Evolutionary conservation across 1,284 basidiomycete genomes (phyloP).

Genomic region (Irpex rosettiformis): DNA sequence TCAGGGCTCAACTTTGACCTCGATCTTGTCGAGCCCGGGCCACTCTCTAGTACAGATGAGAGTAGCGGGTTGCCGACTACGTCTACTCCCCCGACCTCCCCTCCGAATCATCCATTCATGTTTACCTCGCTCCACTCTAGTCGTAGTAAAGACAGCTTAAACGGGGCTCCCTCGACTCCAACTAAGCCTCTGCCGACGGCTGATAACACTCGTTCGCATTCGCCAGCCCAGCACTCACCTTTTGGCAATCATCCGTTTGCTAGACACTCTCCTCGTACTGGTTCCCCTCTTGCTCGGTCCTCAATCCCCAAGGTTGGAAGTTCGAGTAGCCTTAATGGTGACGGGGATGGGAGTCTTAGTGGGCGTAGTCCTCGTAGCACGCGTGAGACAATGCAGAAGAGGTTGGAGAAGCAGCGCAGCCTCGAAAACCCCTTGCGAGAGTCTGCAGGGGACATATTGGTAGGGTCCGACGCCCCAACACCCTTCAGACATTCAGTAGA

Average conservation of each 20-base stretch:
- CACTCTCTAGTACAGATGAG: conserved; percentile 10
- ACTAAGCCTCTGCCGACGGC: conserved; percentile 4
- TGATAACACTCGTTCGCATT: conserved; percentile 9
- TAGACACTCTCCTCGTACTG: conserved; percentile 10
- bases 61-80: background rate
- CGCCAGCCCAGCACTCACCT: conserved; percentile 11
- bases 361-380: conserved; percentile 11
- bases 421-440: conserved; percentile 34
- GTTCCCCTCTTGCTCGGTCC: conserved; percentile 16
- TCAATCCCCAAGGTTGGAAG: background rate
- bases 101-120: conserved; percentile 10
- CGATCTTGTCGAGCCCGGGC: conserved; percentile 11
- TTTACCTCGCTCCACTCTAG: background rate
- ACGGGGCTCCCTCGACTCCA: conserved; percentile 12
- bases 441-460: background rate
- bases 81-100: conserved; percentile 16
- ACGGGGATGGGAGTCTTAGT: conserved; percentile 9
- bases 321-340: background rate
- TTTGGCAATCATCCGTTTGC: conserved; percentile 16
- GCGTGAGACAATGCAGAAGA: conserved; percentile 46
- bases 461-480: background rate
- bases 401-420: conserved; percentile 42
- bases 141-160: conserved; percentile 7
- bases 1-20: conserved; percentile 26
- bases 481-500: background rate